Percentiles rank a stretch among this genome's conserved stretches.
Conservation (phyloP, 2,329 filamentous ascomycete genomes). For the Botrytis hyacinthi region DNA sequence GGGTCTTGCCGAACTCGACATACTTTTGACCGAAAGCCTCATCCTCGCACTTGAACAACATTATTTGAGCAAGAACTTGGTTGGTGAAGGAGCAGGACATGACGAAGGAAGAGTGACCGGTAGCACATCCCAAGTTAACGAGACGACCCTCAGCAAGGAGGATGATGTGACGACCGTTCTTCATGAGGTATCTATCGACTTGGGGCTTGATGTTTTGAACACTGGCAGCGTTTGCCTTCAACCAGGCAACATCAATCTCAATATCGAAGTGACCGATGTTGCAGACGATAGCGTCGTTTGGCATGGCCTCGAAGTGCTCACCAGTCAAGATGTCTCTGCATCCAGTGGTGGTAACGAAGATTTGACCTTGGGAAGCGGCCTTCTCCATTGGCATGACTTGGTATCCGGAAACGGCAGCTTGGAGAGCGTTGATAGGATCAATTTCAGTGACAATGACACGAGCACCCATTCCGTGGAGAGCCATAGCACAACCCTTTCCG, state of each 20-base stretch:
- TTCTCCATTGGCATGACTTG: constrained; percentile 98
- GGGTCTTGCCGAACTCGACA: constrained; percentile 88
- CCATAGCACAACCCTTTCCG: constrained; percentile 96
- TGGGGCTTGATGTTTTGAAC: constrained; percentile 99
- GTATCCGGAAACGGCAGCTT: constrained; percentile 96
- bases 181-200: constrained; percentile 96
- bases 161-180: constrained; percentile 93
- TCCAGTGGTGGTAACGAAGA: constrained; percentile 98
- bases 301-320: constrained; percentile 91
- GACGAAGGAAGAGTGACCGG: constrained; percentile 98
- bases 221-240: constrained; percentile 93
- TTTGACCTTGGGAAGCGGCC: constrained; percentile 83
- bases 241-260: constrained; percentile 99
- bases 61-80: constrained; percentile 99
- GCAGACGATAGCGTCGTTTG: constrained; percentile 98
- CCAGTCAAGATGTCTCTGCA: constrained; percentile 97
- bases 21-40: constrained; percentile 89
- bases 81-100: constrained; percentile 99
- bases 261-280: constrained; percentile 99
- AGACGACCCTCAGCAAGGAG: constrained; percentile 97
- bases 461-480: constrained; percentile 95
- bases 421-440: constrained; percentile 98
- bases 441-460: constrained; percentile 95
- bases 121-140: constrained; percentile 98
- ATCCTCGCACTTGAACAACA: constrained; percentile 92